Conservation (phyloP, 306 rosid genomes). For the Inga laurina region DNA sequence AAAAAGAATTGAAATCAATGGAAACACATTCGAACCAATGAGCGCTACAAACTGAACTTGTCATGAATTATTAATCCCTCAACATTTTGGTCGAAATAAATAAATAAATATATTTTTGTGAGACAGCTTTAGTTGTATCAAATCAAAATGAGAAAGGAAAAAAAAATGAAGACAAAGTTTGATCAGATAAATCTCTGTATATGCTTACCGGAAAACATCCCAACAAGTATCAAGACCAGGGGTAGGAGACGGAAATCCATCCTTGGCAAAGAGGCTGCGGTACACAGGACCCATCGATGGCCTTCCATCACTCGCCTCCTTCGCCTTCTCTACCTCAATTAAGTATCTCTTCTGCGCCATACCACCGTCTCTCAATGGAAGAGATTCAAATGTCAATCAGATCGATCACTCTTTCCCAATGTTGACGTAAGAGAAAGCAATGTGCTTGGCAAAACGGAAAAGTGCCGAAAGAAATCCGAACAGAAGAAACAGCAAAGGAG, state of each 20-base stretch:
- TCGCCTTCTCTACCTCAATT: slow-evolving; percentile 69
- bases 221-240: slow-evolving; percentile 75
- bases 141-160: neutral
- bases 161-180: neutral
- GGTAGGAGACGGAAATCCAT: slow-evolving; percentile 80
- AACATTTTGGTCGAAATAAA: neutral
- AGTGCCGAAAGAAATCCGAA: neutral
- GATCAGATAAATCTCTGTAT: neutral
- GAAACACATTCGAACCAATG: neutral
- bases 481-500: neutral
- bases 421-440: too few relatives aligned
- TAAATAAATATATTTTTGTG: neutral
- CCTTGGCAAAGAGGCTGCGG: slow-evolving; percentile 78
- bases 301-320: slow-evolving; percentile 51
- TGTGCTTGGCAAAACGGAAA: too few relatives aligned
- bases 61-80: neutral
- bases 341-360: slow-evolving; percentile 65
- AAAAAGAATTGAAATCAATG: neutral
- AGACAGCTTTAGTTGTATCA: neutral
- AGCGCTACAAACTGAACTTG: neutral
- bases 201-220: slow-evolving; percentile 82
- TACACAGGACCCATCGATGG: slow-evolving; percentile 82
- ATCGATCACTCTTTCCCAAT: too few relatives aligned
- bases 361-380: slow-evolving; percentile 45
- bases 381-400: slow-evolving; percentile 29